Conservation (phyloP, 108 stramenopile species). For the Cyclotella sp. region DNA sequence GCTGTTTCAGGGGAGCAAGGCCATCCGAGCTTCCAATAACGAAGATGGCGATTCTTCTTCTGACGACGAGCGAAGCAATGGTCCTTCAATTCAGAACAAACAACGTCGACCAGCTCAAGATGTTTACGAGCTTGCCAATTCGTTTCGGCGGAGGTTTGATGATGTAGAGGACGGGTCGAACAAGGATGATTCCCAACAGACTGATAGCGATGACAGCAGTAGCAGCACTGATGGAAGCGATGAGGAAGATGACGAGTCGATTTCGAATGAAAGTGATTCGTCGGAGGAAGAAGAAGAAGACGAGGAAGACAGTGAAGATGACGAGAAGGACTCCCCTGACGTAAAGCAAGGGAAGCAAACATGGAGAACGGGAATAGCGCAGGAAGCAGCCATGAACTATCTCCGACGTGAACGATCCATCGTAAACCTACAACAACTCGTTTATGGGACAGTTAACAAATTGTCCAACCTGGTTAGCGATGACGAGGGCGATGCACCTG, state of each 20-base stretch:
- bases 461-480: conserved; percentile 40
- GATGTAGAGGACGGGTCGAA: conserved; percentile 24
- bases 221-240: conserved; percentile 25
- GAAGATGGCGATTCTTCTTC: conserved; percentile 45
- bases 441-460: conserved; percentile 61
- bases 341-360: conserved; percentile 43
- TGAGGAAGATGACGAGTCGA: conserved; percentile 20
- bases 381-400: conserved; percentile 72
- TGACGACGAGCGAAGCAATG: conserved; percentile 41
- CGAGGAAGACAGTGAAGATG: conserved; percentile 38
- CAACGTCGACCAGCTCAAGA: conserved; percentile 33
- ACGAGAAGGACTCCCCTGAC: conserved; percentile 48
- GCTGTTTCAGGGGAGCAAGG: conserved; percentile 84
- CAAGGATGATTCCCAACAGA: conserved; percentile 13
- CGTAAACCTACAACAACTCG: conserved; percentile 74
- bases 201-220: conserved; percentile 11
- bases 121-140: conserved; percentile 47
- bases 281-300: conserved; percentile 45
- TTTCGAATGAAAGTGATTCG: conserved; percentile 34
- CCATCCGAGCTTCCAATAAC: conserved; percentile 59
- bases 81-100: not conserved
- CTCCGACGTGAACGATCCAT: conserved; percentile 68
- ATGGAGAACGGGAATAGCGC: conserved; percentile 80
- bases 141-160: conserved; percentile 41
- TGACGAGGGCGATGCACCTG: conserved; percentile 42